Evolutionary conservation across 192 early-diverging fungal genomes (phyloP).

Genomic region (Funneliformis mosseae): DNA sequence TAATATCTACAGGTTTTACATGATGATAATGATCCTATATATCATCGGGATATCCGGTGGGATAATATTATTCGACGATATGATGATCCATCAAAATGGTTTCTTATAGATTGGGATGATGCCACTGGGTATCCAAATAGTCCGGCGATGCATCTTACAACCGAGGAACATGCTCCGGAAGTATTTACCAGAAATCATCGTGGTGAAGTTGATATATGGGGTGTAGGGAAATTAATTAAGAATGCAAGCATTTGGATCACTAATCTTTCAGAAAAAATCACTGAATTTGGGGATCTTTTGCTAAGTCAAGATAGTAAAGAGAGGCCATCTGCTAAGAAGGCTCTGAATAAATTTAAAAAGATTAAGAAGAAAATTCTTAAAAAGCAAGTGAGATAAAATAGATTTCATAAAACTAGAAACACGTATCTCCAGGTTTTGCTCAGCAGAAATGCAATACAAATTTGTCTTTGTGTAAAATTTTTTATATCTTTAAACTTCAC

Average conservation of each 20-base stretch:
- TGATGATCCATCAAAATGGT: not conserved
- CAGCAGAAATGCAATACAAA: too few species aligned
- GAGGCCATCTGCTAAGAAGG: not conserved
- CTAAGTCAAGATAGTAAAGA: not conserved
- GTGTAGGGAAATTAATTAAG: not conserved
- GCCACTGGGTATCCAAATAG: not conserved
- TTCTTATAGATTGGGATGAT: not conserved
- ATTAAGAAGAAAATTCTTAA: too few species aligned
- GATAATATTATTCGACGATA: not conserved
- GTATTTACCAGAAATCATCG: too few species aligned
- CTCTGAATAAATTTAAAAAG: not conserved
- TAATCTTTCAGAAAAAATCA: conserved; percentile 3
- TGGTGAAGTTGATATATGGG: not conserved
- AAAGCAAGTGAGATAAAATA: too few species aligned
- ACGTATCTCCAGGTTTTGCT: too few species aligned
- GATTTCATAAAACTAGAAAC: too few species aligned
- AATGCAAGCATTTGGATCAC: not conserved
- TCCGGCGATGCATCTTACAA: too few species aligned
- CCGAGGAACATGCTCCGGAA: too few species aligned
- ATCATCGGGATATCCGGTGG: not conserved
- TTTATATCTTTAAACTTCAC: too few species aligned
- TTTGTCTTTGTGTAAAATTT: too few species aligned
- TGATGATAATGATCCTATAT: not conserved
- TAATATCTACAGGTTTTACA: not conserved
- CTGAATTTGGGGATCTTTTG: not conserved